These are phyloP conservation scores for Cryptococcus amylolentus DNA, from an alignment of 1,284 basidiomycete genomes.

Conservation along the genomic window DNA sequence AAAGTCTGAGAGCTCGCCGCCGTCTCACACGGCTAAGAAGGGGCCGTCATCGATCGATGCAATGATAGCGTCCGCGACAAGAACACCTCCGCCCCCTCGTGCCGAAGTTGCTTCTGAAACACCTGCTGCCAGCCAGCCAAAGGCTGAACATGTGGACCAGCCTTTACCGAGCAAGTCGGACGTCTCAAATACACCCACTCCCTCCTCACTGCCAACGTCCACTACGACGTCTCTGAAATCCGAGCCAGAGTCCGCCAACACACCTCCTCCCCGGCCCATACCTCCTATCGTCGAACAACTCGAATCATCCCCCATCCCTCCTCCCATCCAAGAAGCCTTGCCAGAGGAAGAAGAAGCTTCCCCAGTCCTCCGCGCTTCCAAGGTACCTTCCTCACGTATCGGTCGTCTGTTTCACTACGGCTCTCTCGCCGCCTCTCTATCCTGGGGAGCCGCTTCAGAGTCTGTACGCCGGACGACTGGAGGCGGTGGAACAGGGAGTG, in stretches of 20 bases:
- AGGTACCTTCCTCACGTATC: slow-evolving; percentile 78
- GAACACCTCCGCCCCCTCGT: too few relatives aligned
- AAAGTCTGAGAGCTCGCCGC: too few relatives aligned
- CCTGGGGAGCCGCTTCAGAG: slow-evolving; percentile 52
- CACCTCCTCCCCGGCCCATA: not conserved
- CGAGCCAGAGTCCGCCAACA: not conserved
- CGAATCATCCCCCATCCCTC: not conserved
- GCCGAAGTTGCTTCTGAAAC: too few relatives aligned
- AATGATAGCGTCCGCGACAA: too few relatives aligned
- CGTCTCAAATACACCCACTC: too few relatives aligned
- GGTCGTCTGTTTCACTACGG: slow-evolving; percentile 90
- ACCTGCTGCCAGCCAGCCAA: too few relatives aligned
- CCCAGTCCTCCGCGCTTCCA: slow-evolving; percentile 38
- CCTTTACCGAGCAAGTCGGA: too few relatives aligned
- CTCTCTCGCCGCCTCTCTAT: slow-evolving; percentile 54
- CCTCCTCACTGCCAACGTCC: too few relatives aligned
- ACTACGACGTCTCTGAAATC: too few relatives aligned
- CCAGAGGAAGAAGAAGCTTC: not conserved
- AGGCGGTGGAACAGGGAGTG: slow-evolving; percentile 33
- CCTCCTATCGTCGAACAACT: not conserved
- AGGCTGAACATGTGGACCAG: too few relatives aligned
- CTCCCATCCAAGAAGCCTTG: not conserved
- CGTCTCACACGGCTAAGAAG: too few relatives aligned
- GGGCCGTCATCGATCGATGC: too few relatives aligned
- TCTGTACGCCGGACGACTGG: slow-evolving; percentile 48